A percentile compares a stretch with the other conserved stretches of the same genome.
Evolutionary conservation across 441 rosid genomes (phyloP).

Genomic region (Gossypium gossypioides): DNA sequence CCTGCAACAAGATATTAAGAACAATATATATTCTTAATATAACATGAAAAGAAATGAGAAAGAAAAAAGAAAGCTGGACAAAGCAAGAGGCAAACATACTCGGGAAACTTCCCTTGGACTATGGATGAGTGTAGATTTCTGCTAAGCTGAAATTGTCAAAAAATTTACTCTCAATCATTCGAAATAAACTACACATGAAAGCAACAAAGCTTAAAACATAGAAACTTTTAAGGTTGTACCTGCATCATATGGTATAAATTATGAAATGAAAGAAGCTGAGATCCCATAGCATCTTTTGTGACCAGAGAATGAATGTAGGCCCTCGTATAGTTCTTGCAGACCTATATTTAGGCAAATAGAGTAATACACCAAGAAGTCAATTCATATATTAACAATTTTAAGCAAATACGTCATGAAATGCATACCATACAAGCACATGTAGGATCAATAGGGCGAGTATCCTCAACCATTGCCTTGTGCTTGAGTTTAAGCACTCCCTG

Average conservation of each 20-base stretch:
- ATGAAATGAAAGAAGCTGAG: conserved; percentile 69
- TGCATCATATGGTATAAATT: conserved; percentile 61
- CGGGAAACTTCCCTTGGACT: conserved; percentile 45
- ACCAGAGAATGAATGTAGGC: conserved; percentile 69
- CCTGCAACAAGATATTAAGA: conserved; percentile 29
- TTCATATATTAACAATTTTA: conserved; percentile 5
- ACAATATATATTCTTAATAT: neutral
- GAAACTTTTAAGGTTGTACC: conserved; percentile 21
- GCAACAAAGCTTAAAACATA: conserved; percentile 10
- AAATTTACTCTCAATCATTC: neutral
- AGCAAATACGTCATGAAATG: neutral
- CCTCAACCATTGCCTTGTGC: conserved; percentile 52
- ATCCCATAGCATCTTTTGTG: conserved; percentile 76
- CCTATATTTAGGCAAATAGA: conserved; percentile 28
- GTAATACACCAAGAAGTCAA: neutral
- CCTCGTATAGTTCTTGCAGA: conserved; percentile 67
- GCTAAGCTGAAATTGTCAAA: conserved; percentile 46
- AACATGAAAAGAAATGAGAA: neutral
- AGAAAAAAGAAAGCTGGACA: neutral
- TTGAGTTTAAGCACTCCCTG: conserved; percentile 69
- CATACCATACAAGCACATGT: conserved; percentile 62
- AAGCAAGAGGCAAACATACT: conserved; percentile 31
- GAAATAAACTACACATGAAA: neutral
- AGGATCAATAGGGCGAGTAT: conserved; percentile 63
- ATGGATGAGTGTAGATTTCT: conserved; percentile 55